Conservation (phyloP, 176 grass and related monocot species). For the Raddia guianensis region DNA sequence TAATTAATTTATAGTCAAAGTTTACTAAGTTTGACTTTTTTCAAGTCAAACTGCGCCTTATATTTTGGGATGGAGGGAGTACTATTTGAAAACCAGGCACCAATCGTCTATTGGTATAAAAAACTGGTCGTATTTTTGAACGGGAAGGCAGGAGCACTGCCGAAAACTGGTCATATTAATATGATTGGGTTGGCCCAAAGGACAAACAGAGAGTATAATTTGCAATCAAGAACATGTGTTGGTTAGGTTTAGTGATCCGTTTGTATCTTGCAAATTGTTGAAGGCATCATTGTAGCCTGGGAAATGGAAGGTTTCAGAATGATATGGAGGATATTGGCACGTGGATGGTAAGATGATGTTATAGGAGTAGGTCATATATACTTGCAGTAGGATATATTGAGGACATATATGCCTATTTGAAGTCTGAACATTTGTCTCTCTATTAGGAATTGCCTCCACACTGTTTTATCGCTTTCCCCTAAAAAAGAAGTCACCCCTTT, state of each 20-base stretch:
- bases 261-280: neutral
- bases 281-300: neutral
- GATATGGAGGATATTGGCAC: constrained; percentile 14
- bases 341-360: constrained; percentile 1
- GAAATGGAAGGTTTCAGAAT: constrained; percentile 23
- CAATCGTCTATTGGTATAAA: neutral
- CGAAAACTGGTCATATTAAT: neutral
- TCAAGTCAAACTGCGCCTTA: too few species aligned
- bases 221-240: neutral
- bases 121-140: neutral
- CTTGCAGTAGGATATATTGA: constrained; percentile 6
- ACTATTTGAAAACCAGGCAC: constrained; percentile 7
- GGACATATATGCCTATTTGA: neutral
- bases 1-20: too few species aligned
- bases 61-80: too few species aligned
- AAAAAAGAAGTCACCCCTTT: neutral
- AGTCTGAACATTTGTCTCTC: neutral
- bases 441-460: neutral
- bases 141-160: too few species aligned
- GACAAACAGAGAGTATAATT: neutral
- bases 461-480: neutral
- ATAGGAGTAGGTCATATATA: neutral
- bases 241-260: neutral
- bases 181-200: constrained; percentile 1
- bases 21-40: too few species aligned